phyloP scores from a whole-genome alignment of 768 basidiomycete genomes.

The Favolaschia claudopus region DNA sequence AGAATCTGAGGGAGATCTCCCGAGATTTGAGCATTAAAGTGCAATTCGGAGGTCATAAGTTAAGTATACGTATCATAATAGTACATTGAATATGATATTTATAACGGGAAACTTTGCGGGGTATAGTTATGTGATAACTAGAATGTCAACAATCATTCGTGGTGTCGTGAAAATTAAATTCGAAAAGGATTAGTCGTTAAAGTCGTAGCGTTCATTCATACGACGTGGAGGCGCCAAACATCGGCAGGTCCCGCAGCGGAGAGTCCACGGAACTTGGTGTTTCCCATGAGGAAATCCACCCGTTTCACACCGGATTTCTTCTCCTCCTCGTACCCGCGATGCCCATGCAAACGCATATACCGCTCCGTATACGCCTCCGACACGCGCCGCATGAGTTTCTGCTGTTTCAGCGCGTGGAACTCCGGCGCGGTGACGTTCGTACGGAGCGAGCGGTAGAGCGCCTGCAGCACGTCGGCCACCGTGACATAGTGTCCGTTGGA shows the following conservation, averaged over 20 bases:
- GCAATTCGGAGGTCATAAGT: too few species aligned
- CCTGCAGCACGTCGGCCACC: slow-evolving; percentile 45
- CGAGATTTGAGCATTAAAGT: too few species aligned
- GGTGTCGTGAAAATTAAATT: too few species aligned
- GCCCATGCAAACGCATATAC: slow-evolving; percentile 30
- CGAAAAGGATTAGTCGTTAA: neutral
- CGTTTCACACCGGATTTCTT: slow-evolving; percentile 44
- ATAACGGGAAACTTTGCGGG: too few species aligned
- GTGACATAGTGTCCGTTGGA: slow-evolving; percentile 36
- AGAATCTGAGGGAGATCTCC: too few species aligned
- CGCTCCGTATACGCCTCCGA: slow-evolving; percentile 40
- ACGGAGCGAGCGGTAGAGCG: slow-evolving; percentile 44
- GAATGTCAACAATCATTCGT: too few species aligned
- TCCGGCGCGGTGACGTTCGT: slow-evolving; percentile 40
- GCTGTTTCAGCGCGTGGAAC: slow-evolving; percentile 35
- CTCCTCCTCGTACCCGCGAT: slow-evolving; percentile 36
- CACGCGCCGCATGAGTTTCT: slow-evolving; percentile 34
- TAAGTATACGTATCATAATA: too few species aligned
- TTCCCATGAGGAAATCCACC: slow-evolving; percentile 46
- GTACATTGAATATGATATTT: too few species aligned
- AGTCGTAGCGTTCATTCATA: neutral
- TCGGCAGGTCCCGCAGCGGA: neutral
- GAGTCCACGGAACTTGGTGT: slow-evolving; percentile 3
- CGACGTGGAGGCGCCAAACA: slow-evolving; percentile 6
- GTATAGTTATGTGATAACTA: too few species aligned